Evolutionary conservation across 1,284 basidiomycete species (phyloP).

Genomic region (Puccinia polysora): DNA sequence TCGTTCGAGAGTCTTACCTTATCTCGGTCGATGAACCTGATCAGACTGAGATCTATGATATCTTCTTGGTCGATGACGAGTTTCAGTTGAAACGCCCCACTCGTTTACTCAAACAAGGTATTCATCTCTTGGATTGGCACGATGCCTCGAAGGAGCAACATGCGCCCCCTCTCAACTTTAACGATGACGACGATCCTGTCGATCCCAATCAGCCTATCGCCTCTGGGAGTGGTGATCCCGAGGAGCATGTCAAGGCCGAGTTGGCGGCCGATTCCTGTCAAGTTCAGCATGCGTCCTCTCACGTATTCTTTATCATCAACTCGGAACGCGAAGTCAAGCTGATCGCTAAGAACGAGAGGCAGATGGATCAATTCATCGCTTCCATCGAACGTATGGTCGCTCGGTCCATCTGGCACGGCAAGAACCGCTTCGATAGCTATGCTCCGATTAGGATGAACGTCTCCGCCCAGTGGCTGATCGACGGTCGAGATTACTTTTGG

Average conservation of each 20-base stretch:
- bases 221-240: slow-evolving; percentile 53
- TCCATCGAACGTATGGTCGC: slow-evolving; percentile 77
- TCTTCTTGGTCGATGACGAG: slow-evolving; percentile 85
- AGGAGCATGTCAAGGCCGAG: slow-evolving; percentile 51
- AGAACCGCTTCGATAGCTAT: slow-evolving; percentile 87
- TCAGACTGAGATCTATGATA: slow-evolving; percentile 77
- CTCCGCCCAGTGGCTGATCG: slow-evolving; percentile 96
- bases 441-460: slow-evolving; percentile 89
- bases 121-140: slow-evolving; percentile 48
- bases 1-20: slow-evolving; percentile 86
- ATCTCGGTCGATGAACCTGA: slow-evolving; percentile 82
- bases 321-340: slow-evolving; percentile 84
- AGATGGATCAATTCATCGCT: slow-evolving; percentile 97
- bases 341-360: slow-evolving; percentile 83
- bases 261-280: slow-evolving; percentile 46
- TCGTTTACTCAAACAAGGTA: slow-evolving; percentile 53
- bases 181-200: slow-evolving; percentile 7
- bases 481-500: slow-evolving; percentile 97
- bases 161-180: slow-evolving; percentile 10
- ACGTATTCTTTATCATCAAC: slow-evolving; percentile 91
- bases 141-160: slow-evolving; percentile 44
- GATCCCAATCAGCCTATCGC: slow-evolving; percentile 25
- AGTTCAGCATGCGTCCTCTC: slow-evolving; percentile 58
- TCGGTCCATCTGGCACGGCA: slow-evolving; percentile 71
- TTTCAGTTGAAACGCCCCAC: slow-evolving; percentile 70